These are phyloP conservation scores for Ceratonia siliqua DNA, from an alignment of 306 rosid species.

Conservation along the genomic window DNA sequence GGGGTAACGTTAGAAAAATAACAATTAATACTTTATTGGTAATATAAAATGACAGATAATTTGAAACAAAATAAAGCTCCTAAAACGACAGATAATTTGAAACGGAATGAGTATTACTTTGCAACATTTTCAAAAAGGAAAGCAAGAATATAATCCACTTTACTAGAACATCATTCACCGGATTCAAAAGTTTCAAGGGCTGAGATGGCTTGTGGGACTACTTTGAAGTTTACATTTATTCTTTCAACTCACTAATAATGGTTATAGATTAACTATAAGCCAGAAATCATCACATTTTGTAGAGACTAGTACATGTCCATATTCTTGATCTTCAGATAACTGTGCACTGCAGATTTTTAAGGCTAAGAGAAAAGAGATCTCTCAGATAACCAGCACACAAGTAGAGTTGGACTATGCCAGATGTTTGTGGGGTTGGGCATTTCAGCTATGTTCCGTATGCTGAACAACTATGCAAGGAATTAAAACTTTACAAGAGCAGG, in stretches of 20 bases:
- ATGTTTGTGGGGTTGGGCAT: not conserved
- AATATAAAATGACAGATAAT: too few relatives aligned
- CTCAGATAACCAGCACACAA: slow-evolving; percentile 2
- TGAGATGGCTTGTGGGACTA: not conserved
- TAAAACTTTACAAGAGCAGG: not conserved
- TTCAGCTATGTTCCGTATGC: not conserved
- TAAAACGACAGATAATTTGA: too few relatives aligned
- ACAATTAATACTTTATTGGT: too few relatives aligned
- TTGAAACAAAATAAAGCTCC: too few relatives aligned
- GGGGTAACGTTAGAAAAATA: too few relatives aligned
- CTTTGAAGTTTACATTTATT: too few relatives aligned
- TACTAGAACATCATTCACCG: not conserved
- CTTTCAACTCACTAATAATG: too few relatives aligned
- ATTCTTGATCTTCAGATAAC: not conserved
- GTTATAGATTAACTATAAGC: too few relatives aligned
- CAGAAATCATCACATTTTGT: too few relatives aligned
- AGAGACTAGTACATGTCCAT: not conserved
- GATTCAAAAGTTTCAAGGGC: not conserved
- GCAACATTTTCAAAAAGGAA: not conserved
- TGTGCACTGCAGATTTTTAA: slow-evolving; percentile 3
- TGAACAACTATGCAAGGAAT: too few relatives aligned
- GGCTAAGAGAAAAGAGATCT: not conserved
- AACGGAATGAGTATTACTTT: too few relatives aligned
- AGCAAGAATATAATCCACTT: not conserved
- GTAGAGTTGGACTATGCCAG: not conserved